Conservation (phyloP, 2,329 filamentous ascomycete species). For the Rhynchosporium graminicola region DNA sequence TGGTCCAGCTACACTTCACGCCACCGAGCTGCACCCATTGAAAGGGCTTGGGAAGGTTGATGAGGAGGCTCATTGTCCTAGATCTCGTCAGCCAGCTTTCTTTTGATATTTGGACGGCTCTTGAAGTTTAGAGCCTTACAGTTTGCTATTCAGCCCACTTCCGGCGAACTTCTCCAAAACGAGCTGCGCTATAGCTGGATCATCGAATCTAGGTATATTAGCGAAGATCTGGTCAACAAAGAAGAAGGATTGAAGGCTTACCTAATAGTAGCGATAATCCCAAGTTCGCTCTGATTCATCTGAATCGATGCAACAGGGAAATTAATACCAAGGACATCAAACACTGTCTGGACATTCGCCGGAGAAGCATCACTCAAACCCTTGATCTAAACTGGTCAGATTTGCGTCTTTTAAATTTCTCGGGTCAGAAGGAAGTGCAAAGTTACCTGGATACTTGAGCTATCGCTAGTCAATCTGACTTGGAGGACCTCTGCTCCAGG, state of each 20-base stretch:
- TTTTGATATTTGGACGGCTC: background rate
- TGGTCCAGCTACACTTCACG: background rate
- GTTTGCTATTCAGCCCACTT: background rate
- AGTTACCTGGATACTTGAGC: background rate
- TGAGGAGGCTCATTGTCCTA: background rate
- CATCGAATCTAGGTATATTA: background rate
- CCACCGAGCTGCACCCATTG: conserved; percentile 1
- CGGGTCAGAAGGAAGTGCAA: background rate
- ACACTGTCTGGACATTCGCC: background rate
- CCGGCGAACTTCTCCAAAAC: background rate
- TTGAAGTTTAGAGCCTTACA: background rate
- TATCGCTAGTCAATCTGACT: conserved; percentile 5
- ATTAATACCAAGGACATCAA: background rate
- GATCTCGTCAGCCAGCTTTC: background rate
- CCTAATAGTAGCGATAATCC: background rate
- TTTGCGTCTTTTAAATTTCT: background rate
- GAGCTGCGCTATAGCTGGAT: background rate
- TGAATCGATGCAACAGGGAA: background rate
- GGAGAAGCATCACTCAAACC: background rate
- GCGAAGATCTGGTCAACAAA: background rate
- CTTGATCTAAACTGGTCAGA: background rate
- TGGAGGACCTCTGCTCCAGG: background rate
- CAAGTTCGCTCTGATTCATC: background rate
- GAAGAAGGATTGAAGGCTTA: background rate
- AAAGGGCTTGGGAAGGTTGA: background rate